A percentile compares a stretch with the other conserved stretches of the same genome.
Evolutionary conservation across 2,329 filamentous ascomycete species (phyloP).

Genomic region (Colletotrichum musicola): DNA sequence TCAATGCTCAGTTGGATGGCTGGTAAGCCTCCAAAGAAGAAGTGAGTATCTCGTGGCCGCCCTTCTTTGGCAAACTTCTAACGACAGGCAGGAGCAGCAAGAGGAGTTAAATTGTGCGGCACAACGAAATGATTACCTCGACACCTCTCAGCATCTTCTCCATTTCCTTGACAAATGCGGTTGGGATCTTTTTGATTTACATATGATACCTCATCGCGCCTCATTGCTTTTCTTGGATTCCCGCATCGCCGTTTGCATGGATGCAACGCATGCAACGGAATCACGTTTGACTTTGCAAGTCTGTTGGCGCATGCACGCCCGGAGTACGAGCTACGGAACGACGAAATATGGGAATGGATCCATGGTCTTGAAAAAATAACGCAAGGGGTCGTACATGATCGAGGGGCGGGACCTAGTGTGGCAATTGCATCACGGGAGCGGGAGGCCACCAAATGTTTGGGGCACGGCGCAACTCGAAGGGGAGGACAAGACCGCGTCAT

Average conservation of each 20-base stretch:
- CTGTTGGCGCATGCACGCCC: slow-evolving; percentile 39
- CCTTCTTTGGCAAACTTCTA: not conserved
- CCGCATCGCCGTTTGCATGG: slow-evolving; percentile 10
- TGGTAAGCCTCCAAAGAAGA: slow-evolving; percentile 48
- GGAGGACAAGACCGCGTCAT: slow-evolving; percentile 13
- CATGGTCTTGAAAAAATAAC: slow-evolving; percentile 8
- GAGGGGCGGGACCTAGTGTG: not conserved
- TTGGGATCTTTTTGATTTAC: slow-evolving; percentile 40
- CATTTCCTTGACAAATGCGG: slow-evolving; percentile 5
- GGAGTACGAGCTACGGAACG: slow-evolving; percentile 39
- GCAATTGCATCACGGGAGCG: slow-evolving; percentile 27
- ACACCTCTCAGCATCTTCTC: not conserved
- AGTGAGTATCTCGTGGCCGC: slow-evolving; percentile 42
- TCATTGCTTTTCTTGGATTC: slow-evolving; percentile 34
- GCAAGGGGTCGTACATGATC: slow-evolving; percentile 12
- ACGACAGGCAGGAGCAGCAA: slow-evolving; percentile 42
- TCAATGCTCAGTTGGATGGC: slow-evolving; percentile 51
- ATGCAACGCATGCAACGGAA: slow-evolving; percentile 21
- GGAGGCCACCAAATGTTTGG: slow-evolving; percentile 13
- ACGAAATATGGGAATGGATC: slow-evolving; percentile 7
- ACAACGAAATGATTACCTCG: not conserved
- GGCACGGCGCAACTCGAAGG: slow-evolving; percentile 21
- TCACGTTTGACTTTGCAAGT: slow-evolving; percentile 21
- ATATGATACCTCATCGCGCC: slow-evolving; percentile 43
- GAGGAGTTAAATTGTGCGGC: not conserved